phyloP scores from a whole-genome alignment of 148 eudicot genomes.

The Diospyros kaki region DNA sequence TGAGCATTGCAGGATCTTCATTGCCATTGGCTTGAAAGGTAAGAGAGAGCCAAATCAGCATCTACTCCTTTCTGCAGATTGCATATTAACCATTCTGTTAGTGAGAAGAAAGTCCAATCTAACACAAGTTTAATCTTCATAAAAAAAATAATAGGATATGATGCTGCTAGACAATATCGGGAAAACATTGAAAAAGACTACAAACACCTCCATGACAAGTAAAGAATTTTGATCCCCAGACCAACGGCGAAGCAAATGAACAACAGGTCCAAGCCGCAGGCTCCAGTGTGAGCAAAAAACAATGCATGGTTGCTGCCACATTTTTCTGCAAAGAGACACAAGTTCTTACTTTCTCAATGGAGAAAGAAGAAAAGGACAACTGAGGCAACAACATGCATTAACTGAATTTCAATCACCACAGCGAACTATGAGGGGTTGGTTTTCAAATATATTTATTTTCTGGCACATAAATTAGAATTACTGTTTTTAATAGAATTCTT shows the following conservation, averaged over 20 bases:
- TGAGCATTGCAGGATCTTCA: slow-evolving; percentile 85
- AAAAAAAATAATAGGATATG: background rate
- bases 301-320: slow-evolving; percentile 94
- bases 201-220: slow-evolving; percentile 72
- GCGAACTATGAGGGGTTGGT: too few relatives aligned
- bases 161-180: background rate
- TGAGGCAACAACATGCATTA: background rate
- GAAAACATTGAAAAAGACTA: background rate
- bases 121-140: background rate
- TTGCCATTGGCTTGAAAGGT: slow-evolving; percentile 78
- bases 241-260: slow-evolving; percentile 92
- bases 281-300: slow-evolving; percentile 93
- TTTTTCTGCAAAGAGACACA: slow-evolving; percentile 32
- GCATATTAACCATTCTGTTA: background rate
- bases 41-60: slow-evolving; percentile 59
- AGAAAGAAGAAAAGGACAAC: background rate
- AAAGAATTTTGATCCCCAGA: slow-evolving; percentile 61
- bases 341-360: background rate
- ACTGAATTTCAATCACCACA: background rate
- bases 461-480: background rate
- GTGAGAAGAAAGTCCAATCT: background rate
- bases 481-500: background rate
- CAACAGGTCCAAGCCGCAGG: slow-evolving; percentile 80
- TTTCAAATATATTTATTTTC: background rate
- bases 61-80: slow-evolving; percentile 53